A percentile compares a stretch with the other conserved stretches of the same genome.
These are phyloP conservation scores for Silene uniflora DNA, from an alignment of 148 eudicot species.

Conservation along the genomic window DNA sequence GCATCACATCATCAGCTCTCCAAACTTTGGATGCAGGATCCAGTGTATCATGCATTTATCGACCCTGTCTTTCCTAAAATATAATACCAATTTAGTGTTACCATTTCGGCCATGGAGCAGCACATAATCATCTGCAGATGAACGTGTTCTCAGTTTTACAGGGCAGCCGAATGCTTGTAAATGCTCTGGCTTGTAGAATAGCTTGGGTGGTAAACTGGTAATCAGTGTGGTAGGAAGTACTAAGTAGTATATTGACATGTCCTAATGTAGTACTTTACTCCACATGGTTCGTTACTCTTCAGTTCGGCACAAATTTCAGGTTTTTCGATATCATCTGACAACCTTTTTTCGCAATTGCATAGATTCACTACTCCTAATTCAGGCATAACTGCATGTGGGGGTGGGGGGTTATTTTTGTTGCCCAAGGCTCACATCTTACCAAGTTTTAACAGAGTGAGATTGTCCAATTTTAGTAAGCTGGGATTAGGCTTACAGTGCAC, in stretches of 20 bases:
- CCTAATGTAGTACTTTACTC: no score
- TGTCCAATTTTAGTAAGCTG: no score
- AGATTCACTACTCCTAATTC: no score
- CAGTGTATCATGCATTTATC: conserved; percentile 42
- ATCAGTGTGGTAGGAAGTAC: background rate
- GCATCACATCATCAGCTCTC: conserved; percentile 50
- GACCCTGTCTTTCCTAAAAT: conserved; percentile 57
- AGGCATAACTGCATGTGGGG: no score
- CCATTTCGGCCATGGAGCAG: background rate
- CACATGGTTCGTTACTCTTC: no score
- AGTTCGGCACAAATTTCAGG: no score
- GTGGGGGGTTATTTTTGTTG: no score
- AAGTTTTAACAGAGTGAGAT: no score
- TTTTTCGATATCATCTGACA: no score
- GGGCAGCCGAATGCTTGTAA: background rate
- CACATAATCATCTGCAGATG: background rate
- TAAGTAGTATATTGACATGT: background rate
- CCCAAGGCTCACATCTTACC: no score
- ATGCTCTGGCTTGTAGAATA: background rate
- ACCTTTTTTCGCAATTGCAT: no score
- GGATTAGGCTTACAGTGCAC: no score
- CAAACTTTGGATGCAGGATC: conserved; percentile 53
- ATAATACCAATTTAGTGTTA: conserved; percentile 2
- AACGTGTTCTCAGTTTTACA: background rate
- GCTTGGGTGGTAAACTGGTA: background rate